Evolutionary conservation across 768 basidiomycete species (phyloP), one percentile per base, ranked within the genome.

Genomic region (Panus rudis): DNA sequence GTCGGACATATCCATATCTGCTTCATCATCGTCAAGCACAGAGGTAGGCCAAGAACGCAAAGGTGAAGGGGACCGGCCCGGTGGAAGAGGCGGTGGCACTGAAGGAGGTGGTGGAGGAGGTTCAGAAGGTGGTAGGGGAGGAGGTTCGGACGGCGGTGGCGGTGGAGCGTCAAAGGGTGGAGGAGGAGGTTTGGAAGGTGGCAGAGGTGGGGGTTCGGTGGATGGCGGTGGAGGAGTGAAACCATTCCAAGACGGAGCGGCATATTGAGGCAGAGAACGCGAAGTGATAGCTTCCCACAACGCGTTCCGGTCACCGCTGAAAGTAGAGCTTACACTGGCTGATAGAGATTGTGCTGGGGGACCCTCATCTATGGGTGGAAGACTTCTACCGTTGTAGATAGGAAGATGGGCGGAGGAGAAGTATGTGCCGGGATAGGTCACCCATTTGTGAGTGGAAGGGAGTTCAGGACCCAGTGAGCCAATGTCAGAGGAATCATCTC

Each of bases 321-420:
- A 20, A 23, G 38, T 17, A 23, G 21, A 39, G 10, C 10, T 39
- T 10, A n/a, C 38, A 8, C 13, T 12, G 12, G 38, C 12, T 25
- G 23, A 23, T 20, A 6, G 23, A 39, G 38, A 14, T 39, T 32
- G 40, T 14, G 40, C 11, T 30, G 41, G 19, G 30, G 47, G 11
- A 10, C 25, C 22, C 1, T 16, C 40, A 2, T 41, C 33, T 6
- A 30, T 2, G 13, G 63, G 58, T 3, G 68, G 69, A 16, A 78
- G 64, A 20, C 52, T 48, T 10, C 41, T 43, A 27, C 72, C 71
- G 8, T 57, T 66, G 54, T 78, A 83, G 1, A 75, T 41, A 4
- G 76, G 75, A 13, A 87, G 73, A 22, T 68, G 66, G 30, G 67
- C 61, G 26, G 69, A 79, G 4, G 74, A 72, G 53, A 87, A 87